phyloP scores from a whole-genome alignment of 306 rosid species.

The Cucumis melo region DNA sequence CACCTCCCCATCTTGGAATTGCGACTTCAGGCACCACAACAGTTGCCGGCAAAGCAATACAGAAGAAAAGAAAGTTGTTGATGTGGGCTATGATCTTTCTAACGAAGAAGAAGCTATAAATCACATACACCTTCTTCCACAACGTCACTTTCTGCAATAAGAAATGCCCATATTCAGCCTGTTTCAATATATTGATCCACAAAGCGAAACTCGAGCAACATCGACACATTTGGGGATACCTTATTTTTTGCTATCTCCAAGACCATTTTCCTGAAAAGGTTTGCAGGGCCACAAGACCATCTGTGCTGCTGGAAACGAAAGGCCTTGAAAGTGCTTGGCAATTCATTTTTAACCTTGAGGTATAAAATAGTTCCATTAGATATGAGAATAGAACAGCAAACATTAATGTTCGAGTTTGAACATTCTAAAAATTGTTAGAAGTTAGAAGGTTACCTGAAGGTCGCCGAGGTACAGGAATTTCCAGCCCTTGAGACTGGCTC shows the following conservation, averaged over 20 bases:
- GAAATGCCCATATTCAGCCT: neutral
- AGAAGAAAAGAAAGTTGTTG: constrained; percentile 60
- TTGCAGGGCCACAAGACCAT: constrained; percentile 96
- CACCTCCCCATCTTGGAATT: constrained; percentile 75
- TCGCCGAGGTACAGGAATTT: constrained; percentile 58
- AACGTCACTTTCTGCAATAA: constrained; percentile 54
- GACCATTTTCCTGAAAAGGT: constrained; percentile 69
- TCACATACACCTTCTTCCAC: constrained; percentile 69
- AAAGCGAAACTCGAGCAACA: neutral
- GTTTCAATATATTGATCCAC: neutral
- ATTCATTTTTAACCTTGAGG: constrained; percentile 62
- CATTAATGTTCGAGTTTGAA: neutral
- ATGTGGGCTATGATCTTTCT: constrained; percentile 72
- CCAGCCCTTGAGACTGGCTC: constrained; percentile 95
- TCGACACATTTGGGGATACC: constrained; percentile 14
- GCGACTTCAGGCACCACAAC: constrained; percentile 71
- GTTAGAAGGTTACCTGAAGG: constrained; percentile 29
- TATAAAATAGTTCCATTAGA: neutral
- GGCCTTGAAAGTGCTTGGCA: constrained; percentile 93
- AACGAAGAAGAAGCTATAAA: constrained; percentile 87
- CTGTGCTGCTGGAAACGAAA: constrained; percentile 80
- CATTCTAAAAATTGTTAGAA: neutral
- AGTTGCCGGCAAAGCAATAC: constrained; percentile 68
- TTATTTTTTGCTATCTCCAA: constrained; percentile 58
- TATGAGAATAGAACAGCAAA: neutral